Evolutionary conservation across 176 grass and related monocot species (phyloP), one percentile per base, ranked within the genome.

Genomic region (Zea mays): DNA sequence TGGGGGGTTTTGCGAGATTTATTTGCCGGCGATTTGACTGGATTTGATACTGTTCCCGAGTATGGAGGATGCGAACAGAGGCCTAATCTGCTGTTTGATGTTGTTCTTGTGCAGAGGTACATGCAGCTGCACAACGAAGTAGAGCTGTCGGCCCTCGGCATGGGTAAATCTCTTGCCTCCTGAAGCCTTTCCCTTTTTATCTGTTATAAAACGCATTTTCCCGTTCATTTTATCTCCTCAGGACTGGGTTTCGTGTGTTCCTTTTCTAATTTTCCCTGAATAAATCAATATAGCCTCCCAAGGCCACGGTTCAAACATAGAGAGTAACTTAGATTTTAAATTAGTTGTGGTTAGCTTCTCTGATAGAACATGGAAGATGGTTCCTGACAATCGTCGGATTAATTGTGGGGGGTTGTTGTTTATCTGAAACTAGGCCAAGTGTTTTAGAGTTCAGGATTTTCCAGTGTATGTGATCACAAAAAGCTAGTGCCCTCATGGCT

Each of bases 131-230:
- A 96, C 50, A 73, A 87, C 38, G 86, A 90, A 50, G 89, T 96
- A 72, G 93, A 96, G 72, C 89, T 92, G 21, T 96, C 93, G 13
- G 89, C 93, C 42, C 86, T 96, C 70, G 86, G 89, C 88, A 96
- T 96, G 93, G 92, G 92, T 96, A 93, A 90, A 37, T 82, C 54
- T 59, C 51, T 57, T 55, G 36, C 12, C 65, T 12, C n/a, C 65
- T 10, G 7, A 57, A 54, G 8, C 16, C 79, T 35, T 11, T 37
- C 10, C 46, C 37, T 79, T 75, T 48, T 27, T 27, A 64, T 78
- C n/a, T 36, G 6, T 62, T 33, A 27, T 33, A 61, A 12, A 34
- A 20, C 17, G 16, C 16, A 2, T 51, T 20, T 33, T 57, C 8
- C 19, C 14, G 12, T 15, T 57, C 20, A 68, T 38, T 71, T 15